These are phyloP conservation scores for Crucibulum laeve DNA, from an alignment of 768 basidiomycete genomes.

Conservation along the genomic window DNA sequence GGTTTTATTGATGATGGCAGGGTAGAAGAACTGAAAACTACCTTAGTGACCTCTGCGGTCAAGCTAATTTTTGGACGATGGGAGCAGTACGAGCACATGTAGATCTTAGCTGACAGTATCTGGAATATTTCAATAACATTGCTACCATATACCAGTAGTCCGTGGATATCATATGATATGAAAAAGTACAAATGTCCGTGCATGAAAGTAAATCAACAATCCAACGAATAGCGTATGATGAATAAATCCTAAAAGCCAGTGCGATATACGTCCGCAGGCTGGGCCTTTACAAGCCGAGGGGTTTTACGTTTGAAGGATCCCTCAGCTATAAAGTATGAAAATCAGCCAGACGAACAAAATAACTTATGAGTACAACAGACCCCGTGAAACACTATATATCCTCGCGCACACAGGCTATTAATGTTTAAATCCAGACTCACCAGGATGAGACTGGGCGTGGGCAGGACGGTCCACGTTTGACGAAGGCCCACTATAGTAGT, in stretches of 20 bases:
- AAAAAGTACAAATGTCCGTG: not conserved
- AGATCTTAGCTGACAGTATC: not conserved
- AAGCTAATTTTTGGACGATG: too few relatives aligned
- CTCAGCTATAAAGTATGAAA: constrained; percentile 25
- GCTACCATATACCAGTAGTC: too few relatives aligned
- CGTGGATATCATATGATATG: not conserved
- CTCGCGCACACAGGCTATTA: not conserved
- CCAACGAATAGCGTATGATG: not conserved
- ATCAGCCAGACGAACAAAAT: constrained; percentile 4
- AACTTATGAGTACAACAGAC: not conserved
- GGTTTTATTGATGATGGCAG: not conserved
- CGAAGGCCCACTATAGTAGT: constrained; percentile 21
- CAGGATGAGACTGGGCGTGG: constrained; percentile 39
- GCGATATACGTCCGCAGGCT: not conserved
- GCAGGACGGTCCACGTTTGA: constrained; percentile 29
- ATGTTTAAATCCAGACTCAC: constrained; percentile 30
- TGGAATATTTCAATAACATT: not conserved
- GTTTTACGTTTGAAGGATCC: constrained; percentile 39
- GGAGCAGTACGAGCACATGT: too few relatives aligned
- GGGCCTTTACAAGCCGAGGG: constrained; percentile 19
- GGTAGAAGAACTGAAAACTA: too few relatives aligned
- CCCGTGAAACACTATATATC: not conserved
- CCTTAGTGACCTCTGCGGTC: too few relatives aligned
- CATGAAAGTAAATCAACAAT: not conserved
- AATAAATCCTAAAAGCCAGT: too few relatives aligned